These are phyloP conservation scores for Lentithecium fluviatile DNA, from an alignment of 495 filamentous ascomycete species.

Conservation along the genomic window DNA sequence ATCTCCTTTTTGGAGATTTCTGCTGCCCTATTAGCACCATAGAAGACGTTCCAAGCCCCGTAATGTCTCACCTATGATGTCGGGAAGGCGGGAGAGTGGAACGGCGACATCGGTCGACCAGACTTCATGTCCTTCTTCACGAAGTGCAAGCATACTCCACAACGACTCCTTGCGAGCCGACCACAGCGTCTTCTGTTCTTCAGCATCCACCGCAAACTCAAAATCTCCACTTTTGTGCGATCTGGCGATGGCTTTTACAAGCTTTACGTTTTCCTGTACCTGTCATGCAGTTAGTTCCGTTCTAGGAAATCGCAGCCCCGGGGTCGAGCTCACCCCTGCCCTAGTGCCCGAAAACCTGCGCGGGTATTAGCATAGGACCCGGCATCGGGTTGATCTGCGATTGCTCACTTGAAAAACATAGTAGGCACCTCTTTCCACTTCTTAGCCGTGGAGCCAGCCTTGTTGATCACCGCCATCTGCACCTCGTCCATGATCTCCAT, in stretches of 20 bases:
- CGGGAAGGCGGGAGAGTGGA: constrained; percentile 78
- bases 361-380: constrained; percentile 11
- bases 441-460: constrained; percentile 63
- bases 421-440: constrained; percentile 76
- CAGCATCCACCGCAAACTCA: constrained; percentile 66
- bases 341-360: constrained; percentile 66
- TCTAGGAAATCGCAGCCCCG: constrained; percentile 30
- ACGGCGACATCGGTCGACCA: constrained; percentile 88
- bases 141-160: constrained; percentile 72
- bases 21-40: constrained; percentile 26
- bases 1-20: constrained; percentile 88
- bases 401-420: constrained; percentile 69
- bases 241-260: constrained; percentile 65
- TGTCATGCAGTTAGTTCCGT: constrained; percentile 31
- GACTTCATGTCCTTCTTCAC: constrained; percentile 54
- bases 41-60: neutral
- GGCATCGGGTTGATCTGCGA: neutral
- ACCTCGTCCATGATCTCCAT: constrained; percentile 86
- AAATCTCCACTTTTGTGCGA: constrained; percentile 64
- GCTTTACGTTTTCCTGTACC: constrained; percentile 60
- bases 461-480: constrained; percentile 76
- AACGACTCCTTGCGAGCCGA: constrained; percentile 71
- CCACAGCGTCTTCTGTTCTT: constrained; percentile 72
- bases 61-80: constrained; percentile 68
- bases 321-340: constrained; percentile 51